These are phyloP conservation scores for Medicago ruthenica DNA, from an alignment of 306 rosid species.

Conservation along the genomic window DNA sequence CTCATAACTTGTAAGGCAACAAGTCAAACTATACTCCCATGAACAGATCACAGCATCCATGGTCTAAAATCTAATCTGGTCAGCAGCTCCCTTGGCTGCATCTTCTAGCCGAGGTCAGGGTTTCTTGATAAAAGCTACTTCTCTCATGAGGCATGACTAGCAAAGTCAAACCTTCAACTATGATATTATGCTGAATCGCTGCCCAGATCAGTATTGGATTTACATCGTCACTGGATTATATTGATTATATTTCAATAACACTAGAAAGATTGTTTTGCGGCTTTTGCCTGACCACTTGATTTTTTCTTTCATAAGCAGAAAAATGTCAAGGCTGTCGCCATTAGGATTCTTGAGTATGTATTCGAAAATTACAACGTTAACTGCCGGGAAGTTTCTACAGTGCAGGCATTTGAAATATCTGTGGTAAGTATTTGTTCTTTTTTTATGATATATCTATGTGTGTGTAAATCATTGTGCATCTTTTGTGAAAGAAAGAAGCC, in stretches of 20 bases:
- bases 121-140: background rate
- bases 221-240: constrained; percentile 5
- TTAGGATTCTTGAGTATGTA: constrained; percentile 59
- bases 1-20: background rate
- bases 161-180: background rate
- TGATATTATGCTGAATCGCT: background rate
- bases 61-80: background rate
- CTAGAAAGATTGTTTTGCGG: background rate
- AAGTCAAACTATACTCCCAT: background rate
- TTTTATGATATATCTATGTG: background rate
- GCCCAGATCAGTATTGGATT: background rate
- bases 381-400: constrained; percentile 50
- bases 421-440: constrained; percentile 58
- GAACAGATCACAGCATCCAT: constrained; percentile 3
- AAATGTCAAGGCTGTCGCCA: constrained; percentile 47
- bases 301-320: constrained; percentile 55
- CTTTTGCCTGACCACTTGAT: constrained; percentile 29
- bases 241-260: constrained; percentile 18
- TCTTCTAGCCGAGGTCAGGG: background rate
- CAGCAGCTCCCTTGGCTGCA: background rate
- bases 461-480: constrained; percentile 17
- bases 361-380: constrained; percentile 51
- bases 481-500: constrained; percentile 34
- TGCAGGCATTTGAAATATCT: constrained; percentile 74
- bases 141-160: constrained; percentile 8